Evolutionary conservation across 176 grass and related monocot genomes (phyloP), one percentile per base, ranked within the genome.

Genomic region (Rhynchospora breviuscula): DNA sequence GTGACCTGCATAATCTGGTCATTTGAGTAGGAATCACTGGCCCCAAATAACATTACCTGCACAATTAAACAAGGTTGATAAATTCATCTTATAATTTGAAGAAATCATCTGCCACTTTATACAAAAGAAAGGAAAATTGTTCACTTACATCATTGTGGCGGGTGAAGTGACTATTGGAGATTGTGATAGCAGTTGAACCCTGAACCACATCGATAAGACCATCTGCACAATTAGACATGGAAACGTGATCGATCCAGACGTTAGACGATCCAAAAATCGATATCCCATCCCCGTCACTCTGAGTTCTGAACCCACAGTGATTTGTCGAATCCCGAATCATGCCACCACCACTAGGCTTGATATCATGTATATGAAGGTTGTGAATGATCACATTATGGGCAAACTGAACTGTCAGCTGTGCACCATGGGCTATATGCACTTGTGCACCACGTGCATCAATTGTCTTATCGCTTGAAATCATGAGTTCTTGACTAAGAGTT

Each of bases 181-280:
- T 90, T 62, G 94, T 94, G 79, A 97, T 82, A 61, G 88, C 94
- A 21, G 88, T 97, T 75, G 94, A 90, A 64, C 83, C 62, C 15
- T 87, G 85, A 78, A 89, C 79, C 67, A 85, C 86, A 85, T 94
- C 94, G 80, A 97, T 89, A 73, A 97, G 91, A 7, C 91, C 94
- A 63, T 97, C 94, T 67, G 88, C 87, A 84, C 94, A 97, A 83
- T 84, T 94, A 47, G 94, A 73, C 26, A 97, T 88, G 25, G 94
- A 94, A 35, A 97, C 69, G 81, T 97, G 94, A 82, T 97, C 94
- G 43, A 97, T 87, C 94, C 94, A 97, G n/a, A 97, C 49, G 15
- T 92, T 90, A 78, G 85, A 90, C 23, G 94, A 76, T 13, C 88
- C 91, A 63, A 88, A 94, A 47, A 97, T 15, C 43, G 83, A 85